Evolutionary conservation across 2,329 filamentous ascomycete genomes (phyloP), one percentile per base, ranked within the genome.

Genomic region (Aspergillus sp.): DNA sequence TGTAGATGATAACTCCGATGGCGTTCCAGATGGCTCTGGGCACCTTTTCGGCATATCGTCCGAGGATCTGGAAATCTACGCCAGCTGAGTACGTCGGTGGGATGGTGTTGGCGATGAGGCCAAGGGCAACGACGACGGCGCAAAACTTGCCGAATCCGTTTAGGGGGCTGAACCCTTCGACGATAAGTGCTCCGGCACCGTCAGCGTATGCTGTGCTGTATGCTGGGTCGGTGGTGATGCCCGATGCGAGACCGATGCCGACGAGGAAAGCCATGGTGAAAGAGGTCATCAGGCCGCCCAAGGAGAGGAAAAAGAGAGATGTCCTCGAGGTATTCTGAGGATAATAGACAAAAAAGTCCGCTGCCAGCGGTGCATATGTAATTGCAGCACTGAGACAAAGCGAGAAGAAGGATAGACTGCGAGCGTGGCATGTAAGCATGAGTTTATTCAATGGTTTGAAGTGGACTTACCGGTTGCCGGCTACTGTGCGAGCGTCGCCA

Each of bases 331-430:
- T 80, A 63, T 78, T 72, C 62, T 83, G 78, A 0, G 85, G 83
- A 70, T 86, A 88, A 73, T 89, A 90, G 57, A 89, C 86, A 65
- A 89, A 88, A 70, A 86, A 89, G 70, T 90, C 88, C 0, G 85
- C 85, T n/a, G 84, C 86, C 2, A 83, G 82, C 4, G 85, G 84
- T 2, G 84, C 78, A 70, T 88, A 90, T 1, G 86, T 88, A 56
- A 89, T 83, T 7, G 85, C 85, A 1, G 84, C 84, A 21, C 87
- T 86, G 11, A 90, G 78, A 64, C 85, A 89, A 50, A 91, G 78
- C 10, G 85, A 88, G 73, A 92, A 89, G 74, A 90, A 92, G 4
- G 86, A 88, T 32, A 91, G 15, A 30, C 27, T 47, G 39, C 39
- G 25, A 50, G n/a, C n/a, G 19, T 23, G 42, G 1, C 47, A 47